A percentile compares a stretch with the other conserved stretches of the same genome.
Evolutionary conservation across 1,284 basidiomycete genomes (phyloP).

Genomic region (Austroboletus novae-zelandiae): DNA sequence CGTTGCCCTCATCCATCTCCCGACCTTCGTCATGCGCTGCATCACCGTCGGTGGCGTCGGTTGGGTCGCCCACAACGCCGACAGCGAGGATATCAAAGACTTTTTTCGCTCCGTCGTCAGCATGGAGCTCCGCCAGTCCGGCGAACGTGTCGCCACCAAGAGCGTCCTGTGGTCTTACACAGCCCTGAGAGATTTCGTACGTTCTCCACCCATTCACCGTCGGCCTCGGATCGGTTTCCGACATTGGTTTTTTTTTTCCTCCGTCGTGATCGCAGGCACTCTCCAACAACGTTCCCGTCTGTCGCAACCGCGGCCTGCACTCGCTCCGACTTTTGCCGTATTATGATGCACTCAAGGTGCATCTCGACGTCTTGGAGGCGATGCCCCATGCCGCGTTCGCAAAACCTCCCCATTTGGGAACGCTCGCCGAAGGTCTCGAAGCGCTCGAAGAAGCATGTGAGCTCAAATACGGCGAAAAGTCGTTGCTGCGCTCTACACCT

Average conservation of each 20-base stretch:
- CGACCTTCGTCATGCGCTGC: conserved; percentile 63
- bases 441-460: conserved; percentile 61
- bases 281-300: conserved; percentile 64
- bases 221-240: neutral
- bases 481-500: conserved; percentile 28
- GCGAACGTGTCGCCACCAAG: conserved; percentile 71
- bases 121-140: conserved; percentile 72
- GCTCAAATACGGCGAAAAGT: conserved; percentile 43
- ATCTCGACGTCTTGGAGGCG: conserved; percentile 57
- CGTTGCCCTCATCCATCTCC: conserved; percentile 59
- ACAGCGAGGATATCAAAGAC: conserved; percentile 66
- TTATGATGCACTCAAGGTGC: conserved; percentile 53
- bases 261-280: conserved; percentile 44
- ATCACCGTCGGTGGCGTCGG: conserved; percentile 56
- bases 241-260: neutral
- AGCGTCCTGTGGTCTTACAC: conserved; percentile 75
- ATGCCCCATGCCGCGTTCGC: conserved; percentile 52
- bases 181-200: conserved; percentile 66
- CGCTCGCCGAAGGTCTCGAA: conserved; percentile 52
- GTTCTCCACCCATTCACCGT: neutral
- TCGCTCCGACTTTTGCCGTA: conserved; percentile 60
- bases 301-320: conserved; percentile 59
- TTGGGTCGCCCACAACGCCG: conserved; percentile 64
- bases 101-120: conserved; percentile 63
- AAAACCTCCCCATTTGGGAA: conserved; percentile 61